These are phyloP conservation scores for Talaromyces thailandensis DNA, from an alignment of 495 filamentous ascomycete species.

Conservation along the genomic window DNA sequence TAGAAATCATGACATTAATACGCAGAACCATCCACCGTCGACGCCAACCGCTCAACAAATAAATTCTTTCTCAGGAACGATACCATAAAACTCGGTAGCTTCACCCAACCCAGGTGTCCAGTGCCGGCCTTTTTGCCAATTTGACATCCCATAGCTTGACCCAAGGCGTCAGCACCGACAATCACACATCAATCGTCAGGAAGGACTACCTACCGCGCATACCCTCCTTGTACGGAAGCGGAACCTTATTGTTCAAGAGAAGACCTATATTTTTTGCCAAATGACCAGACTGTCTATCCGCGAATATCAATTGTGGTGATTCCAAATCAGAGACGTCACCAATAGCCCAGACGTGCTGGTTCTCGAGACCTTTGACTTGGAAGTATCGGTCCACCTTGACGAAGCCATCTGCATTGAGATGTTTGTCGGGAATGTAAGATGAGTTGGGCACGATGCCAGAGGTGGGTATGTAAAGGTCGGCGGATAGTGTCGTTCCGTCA, in stretches of 20 bases:
- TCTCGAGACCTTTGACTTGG: constrained; percentile 22
- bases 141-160: not conserved
- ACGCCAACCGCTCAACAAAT: not conserved
- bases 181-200: not conserved
- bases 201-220: not conserved
- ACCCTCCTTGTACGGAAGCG: not conserved
- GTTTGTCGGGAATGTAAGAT: constrained; percentile 40
- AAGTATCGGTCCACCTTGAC: constrained; percentile 49
- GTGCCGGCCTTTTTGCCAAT: constrained; percentile 1
- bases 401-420: constrained; percentile 42
- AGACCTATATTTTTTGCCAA: not conserved
- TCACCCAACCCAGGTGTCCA: not conserved
- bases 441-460: constrained; percentile 54
- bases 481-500: constrained; percentile 28
- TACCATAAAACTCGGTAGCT: constrained; percentile 1
- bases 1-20: not conserved
- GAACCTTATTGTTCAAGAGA: not conserved
- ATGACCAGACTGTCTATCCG: not conserved
- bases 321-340: constrained; percentile 28
- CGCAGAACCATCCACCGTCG: not conserved
- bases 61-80: not conserved
- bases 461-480: constrained; percentile 57
- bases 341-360: constrained; percentile 21
- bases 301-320: not conserved
- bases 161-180: not conserved